A percentile compares a stretch with the other conserved stretches of the same genome.
Evolutionary conservation across 352 stramenopile species (phyloP).

Genomic region (Globisporangium uncinulatum): DNA sequence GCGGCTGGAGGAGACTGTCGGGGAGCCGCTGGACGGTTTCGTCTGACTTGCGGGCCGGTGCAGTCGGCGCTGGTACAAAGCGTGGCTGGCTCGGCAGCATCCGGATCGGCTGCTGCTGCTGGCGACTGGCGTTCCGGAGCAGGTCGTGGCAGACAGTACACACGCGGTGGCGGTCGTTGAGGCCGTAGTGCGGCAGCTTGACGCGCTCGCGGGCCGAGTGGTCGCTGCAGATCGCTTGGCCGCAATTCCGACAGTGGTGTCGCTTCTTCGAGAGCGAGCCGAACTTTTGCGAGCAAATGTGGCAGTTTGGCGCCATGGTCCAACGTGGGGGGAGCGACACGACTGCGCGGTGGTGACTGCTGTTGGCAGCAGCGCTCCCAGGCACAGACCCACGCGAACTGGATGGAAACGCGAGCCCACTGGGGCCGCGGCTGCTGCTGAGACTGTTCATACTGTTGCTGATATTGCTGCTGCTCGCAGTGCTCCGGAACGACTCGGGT

Average conservation of each 20-base stretch:
- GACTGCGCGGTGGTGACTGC: slow-evolving; percentile 10
- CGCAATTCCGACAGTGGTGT: slow-evolving; percentile 86
- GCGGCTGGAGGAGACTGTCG: slow-evolving; percentile 3
- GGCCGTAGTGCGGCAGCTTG: slow-evolving; percentile 74
- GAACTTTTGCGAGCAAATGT: slow-evolving; percentile 84
- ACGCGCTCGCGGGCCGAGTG: slow-evolving; percentile 82
- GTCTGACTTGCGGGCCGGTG: slow-evolving; percentile 43
- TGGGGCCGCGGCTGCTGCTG: background rate
- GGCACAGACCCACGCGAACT: slow-evolving; percentile 23
- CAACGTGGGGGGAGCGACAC: slow-evolving; percentile 76
- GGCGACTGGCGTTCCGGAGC: slow-evolving; percentile 48
- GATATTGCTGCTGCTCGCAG: slow-evolving; percentile 4
- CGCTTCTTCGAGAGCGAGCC: slow-evolving; percentile 69
- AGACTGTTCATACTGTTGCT: slow-evolving; percentile 15
- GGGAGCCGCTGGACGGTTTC: slow-evolving; percentile 21
- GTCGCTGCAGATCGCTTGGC: slow-evolving; percentile 79
- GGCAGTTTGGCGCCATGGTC: slow-evolving; percentile 79
- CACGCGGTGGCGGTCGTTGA: slow-evolving; percentile 73
- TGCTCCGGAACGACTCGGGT: slow-evolving; percentile 7
- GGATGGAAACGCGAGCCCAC: slow-evolving; percentile 24
- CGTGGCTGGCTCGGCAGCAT: slow-evolving; percentile 19
- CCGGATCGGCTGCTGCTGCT: slow-evolving; percentile 13
- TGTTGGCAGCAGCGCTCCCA: background rate
- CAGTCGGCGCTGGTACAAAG: slow-evolving; percentile 4
- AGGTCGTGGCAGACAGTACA: slow-evolving; percentile 78